phyloP scores from a whole-genome alignment of 306 rosid species.

The Trifolium pratense region DNA sequence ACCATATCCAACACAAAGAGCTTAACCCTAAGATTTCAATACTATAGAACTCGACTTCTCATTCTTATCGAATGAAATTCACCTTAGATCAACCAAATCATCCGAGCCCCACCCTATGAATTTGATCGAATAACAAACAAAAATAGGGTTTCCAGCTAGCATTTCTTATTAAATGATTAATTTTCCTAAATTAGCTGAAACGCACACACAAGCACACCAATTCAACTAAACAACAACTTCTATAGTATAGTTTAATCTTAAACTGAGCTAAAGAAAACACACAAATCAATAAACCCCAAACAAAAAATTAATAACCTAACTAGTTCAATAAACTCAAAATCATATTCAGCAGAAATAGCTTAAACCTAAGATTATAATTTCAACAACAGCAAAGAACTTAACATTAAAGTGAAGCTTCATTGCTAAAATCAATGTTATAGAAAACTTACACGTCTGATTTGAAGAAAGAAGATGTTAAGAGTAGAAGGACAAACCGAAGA shows the following conservation, averaged over 20 bases:
- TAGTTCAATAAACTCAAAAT: conserved; percentile 4
- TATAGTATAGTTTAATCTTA: neutral
- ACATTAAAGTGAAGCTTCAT: neutral
- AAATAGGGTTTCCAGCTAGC: neutral
- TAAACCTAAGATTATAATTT: too few relatives aligned
- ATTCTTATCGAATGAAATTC: too few relatives aligned
- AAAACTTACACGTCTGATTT: conserved; percentile 25
- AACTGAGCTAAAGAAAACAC: neutral
- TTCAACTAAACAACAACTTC: neutral
- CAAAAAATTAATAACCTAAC: neutral
- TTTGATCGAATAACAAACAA: too few relatives aligned
- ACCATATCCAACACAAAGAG: too few relatives aligned
- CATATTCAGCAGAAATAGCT: neutral
- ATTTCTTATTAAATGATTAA: neutral
- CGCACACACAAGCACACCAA: neutral
- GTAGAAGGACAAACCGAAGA: conserved; percentile 4
- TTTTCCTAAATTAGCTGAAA: neutral
- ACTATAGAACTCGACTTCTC: too few relatives aligned
- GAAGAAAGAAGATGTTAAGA: neutral
- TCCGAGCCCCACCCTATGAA: too few relatives aligned
- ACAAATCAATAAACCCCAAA: conserved; percentile 8
- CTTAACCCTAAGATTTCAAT: too few relatives aligned
- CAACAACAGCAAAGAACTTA: neutral
- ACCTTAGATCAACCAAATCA: too few relatives aligned
- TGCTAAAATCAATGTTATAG: neutral